Evolutionary conservation across 2,329 filamentous ascomycete species (phyloP).

Genomic region (Xylariaceae sp.): DNA sequence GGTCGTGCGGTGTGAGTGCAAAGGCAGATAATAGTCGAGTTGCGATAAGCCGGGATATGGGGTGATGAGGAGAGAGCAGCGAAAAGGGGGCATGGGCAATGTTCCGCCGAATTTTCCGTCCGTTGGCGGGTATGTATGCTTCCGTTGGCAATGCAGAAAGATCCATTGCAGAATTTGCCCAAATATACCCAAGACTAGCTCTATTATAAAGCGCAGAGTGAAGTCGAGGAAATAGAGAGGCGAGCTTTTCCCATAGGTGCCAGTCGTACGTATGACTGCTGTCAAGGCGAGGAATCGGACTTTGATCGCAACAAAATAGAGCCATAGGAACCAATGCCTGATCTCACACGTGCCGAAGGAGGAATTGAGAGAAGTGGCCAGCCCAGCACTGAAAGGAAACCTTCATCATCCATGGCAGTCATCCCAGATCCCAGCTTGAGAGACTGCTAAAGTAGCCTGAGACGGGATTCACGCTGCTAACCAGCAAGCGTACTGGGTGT

Average conservation of each 20-base stretch:
- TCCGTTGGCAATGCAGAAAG: slow-evolving; percentile 3
- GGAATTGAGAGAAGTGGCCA: slow-evolving; percentile 39
- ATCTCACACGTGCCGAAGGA: slow-evolving; percentile 41
- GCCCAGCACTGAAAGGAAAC: slow-evolving; percentile 44
- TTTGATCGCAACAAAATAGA: slow-evolving; percentile 42
- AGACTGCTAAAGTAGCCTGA: slow-evolving; percentile 50
- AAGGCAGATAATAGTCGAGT: slow-evolving; percentile 4
- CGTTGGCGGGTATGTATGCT: slow-evolving; percentile 24
- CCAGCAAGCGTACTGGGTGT: slow-evolving; percentile 38
- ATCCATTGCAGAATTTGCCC: slow-evolving; percentile 9
- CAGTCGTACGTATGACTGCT: slow-evolving; percentile 45
- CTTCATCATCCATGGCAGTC: slow-evolving; percentile 45
- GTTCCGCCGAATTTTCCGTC: slow-evolving; percentile 12
- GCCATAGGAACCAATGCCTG: slow-evolving; percentile 43
- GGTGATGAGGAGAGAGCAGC: not conserved
- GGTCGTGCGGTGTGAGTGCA: slow-evolving; percentile 7
- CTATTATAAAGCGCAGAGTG: slow-evolving; percentile 26
- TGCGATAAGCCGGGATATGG: not conserved
- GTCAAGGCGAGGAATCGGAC: slow-evolving; percentile 32
- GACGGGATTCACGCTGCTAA: slow-evolving; percentile 42
- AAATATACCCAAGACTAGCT: slow-evolving; percentile 11
- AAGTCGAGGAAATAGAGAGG: slow-evolving; percentile 36
- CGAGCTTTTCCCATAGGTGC: slow-evolving; percentile 43
- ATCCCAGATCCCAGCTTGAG: slow-evolving; percentile 39
- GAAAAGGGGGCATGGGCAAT: not conserved